Conservation (phyloP, 306 rosid genomes). For the Hippophae gyantsensis region DNA sequence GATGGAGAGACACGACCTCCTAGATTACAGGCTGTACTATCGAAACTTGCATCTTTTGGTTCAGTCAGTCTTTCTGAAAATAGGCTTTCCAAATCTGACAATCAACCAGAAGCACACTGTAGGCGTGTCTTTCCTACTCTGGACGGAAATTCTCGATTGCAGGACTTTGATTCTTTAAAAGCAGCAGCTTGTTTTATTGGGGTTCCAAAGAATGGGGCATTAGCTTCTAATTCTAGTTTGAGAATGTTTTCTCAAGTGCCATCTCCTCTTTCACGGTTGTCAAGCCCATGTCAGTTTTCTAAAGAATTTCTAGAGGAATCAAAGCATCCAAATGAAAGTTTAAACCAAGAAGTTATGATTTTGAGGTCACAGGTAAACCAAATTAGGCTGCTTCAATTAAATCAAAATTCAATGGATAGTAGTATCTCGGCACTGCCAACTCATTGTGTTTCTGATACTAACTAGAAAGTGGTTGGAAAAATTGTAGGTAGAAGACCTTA, state of each 20-base stretch:
- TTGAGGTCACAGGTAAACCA: slow-evolving; percentile 68
- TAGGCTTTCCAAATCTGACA: slow-evolving; percentile 36
- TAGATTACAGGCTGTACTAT: slow-evolving; percentile 46
- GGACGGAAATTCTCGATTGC: slow-evolving; percentile 38
- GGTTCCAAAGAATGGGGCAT: slow-evolving; percentile 29
- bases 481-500: slow-evolving; percentile 68
- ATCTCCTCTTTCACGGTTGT: slow-evolving; percentile 61
- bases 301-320: slow-evolving; percentile 50
- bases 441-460: background rate
- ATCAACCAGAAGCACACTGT: slow-evolving; percentile 29
- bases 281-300: slow-evolving; percentile 46
- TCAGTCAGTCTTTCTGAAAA: slow-evolving; percentile 42
- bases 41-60: slow-evolving; percentile 77
- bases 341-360: slow-evolving; percentile 58
- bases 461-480: slow-evolving; percentile 16
- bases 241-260: slow-evolving; percentile 48
- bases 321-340: slow-evolving; percentile 49
- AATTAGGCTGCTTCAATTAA: slow-evolving; percentile 3
- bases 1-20: slow-evolving; percentile 38
- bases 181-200: slow-evolving; percentile 32
- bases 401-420: background rate
- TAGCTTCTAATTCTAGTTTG: slow-evolving; percentile 44
- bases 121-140: slow-evolving; percentile 44
- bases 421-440: background rate
- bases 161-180: slow-evolving; percentile 29